Evolutionary conservation across 1,139 yeast genomes (phyloP), one percentile per base, ranked within the genome.

Genomic region (Blastobotrys apis): DNA sequence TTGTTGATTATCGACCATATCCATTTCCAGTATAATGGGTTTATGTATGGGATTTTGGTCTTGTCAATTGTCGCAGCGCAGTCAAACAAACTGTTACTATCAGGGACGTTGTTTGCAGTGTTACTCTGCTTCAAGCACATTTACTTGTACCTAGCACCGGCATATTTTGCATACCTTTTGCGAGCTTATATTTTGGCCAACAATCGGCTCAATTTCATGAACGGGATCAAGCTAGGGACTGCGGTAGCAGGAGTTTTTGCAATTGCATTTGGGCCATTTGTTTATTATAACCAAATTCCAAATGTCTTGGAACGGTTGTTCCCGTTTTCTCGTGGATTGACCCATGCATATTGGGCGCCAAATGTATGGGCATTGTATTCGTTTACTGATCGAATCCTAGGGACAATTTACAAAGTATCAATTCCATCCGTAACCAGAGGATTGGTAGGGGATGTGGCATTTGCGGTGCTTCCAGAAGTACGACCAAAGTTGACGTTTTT

Each of bases 261-360:
- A 0, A 58, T 80, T 2, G 90, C 96, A 5, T 87, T 94, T 67
- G 85, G 74, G 0, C 99, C 98, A 0, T 88, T 88, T 59, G 66
- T 75, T 10, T 78, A 80, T 59, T 71, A 78, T 55, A 71, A 74
- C 5, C 84, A 81, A 35, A 59, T 84, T 42, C 84, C 85, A 1
- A 79, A 86, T 51, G 66, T 92, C 15, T 41, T 86, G 10, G 62
- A 70, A 4, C 71, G 98, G 41, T 66, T 94, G 33, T 92, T 92
- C 65, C 98, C 98, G 4, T 92, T 92, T 60, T 84, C 95, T 41
- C 75, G 98, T 59, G 98, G 98, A 1, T 72, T 94, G 33, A 92
- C 97, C 4, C 98, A 94, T 64, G 97, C 97, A 0, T 94, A 94
- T 66, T 92, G 98, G 98, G 98, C 98, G 0, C 98, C 98, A 3